These are phyloP conservation scores for Silene coronaria DNA, from an alignment of 179 eudicot species.

Conservation along the genomic window DNA sequence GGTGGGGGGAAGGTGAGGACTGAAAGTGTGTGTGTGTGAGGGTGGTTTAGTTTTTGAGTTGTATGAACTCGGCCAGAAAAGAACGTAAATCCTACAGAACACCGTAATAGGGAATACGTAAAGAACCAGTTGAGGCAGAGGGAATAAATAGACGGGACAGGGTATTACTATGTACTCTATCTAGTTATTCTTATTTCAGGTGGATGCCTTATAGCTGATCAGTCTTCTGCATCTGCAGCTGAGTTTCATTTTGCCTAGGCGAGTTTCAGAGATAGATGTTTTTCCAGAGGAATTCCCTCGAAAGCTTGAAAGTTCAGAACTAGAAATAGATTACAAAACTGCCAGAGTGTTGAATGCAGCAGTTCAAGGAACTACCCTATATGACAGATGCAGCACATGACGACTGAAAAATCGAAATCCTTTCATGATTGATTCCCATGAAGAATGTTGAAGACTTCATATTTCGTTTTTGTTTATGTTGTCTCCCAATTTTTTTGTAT, in stretches of 20 bases:
- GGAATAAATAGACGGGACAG: too few species aligned
- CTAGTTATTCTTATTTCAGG: not conserved
- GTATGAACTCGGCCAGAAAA: too few species aligned
- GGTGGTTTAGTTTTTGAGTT: too few species aligned
- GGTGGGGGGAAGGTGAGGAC: too few species aligned
- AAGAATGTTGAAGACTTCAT: not conserved
- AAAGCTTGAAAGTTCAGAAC: not conserved
- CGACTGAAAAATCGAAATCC: not conserved
- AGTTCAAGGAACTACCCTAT: not conserved
- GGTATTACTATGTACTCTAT: too few species aligned
- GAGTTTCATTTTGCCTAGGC: not conserved
- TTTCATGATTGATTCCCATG: not conserved
- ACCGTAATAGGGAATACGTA: too few species aligned
- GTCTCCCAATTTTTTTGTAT: conserved; percentile 4
- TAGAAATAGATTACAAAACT: not conserved
- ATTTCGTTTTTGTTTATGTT: not conserved
- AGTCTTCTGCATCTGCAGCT: conserved; percentile 10
- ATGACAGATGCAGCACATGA: conserved; percentile 7
- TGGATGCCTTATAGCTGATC: conserved; percentile 9
- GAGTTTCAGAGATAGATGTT: not conserved
- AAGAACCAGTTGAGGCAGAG: too few species aligned
- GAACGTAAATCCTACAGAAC: too few species aligned
- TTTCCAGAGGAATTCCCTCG: not conserved
- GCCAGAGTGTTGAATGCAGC: not conserved
- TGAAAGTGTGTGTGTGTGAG: too few species aligned